phyloP scores from a whole-genome alignment of 495 filamentous ascomycete genomes.

The Penicillium fimorum region DNA sequence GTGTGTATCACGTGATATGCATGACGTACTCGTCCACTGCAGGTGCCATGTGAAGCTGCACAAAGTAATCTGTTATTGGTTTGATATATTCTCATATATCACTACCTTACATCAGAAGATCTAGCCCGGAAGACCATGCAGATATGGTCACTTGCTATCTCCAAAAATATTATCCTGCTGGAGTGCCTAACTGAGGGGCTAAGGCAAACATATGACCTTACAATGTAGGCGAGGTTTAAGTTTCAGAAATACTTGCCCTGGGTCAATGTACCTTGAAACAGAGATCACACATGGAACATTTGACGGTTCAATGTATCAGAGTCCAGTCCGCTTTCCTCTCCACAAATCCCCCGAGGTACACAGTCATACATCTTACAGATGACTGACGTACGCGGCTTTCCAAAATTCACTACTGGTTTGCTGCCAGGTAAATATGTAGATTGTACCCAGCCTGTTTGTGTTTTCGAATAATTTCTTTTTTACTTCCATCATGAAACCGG shows the following conservation, averaged over 20 bases:
- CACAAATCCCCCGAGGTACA: not conserved
- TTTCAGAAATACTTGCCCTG: not conserved
- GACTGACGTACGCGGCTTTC: constrained; percentile 11
- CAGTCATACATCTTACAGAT: not conserved
- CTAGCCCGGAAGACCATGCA: not conserved
- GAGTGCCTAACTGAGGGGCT: not conserved
- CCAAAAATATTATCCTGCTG: not conserved
- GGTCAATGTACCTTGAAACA: not conserved
- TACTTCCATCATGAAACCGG: constrained; percentile 9
- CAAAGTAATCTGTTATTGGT: not conserved
- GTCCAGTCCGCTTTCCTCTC: not conserved
- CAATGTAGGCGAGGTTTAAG: not conserved
- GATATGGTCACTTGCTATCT: not conserved
- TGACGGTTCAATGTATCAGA: not conserved
- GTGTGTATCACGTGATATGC: constrained; percentile 28
- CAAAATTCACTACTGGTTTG: not conserved
- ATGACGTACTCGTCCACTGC: constrained; percentile 26
- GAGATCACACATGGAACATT: not conserved
- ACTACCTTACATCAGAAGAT: not conserved
- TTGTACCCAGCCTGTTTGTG: not conserved
- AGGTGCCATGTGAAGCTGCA: constrained; percentile 5
- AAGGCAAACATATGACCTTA: not conserved
- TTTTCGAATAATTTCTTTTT: not conserved
- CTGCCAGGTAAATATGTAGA: not conserved
- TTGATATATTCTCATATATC: not conserved